Percentiles rank a stretch among this genome's conserved stretches.
phyloP scores from a whole-genome alignment of 192 early-diverging fungal species.

The Coemansia guatemalensis region DNA sequence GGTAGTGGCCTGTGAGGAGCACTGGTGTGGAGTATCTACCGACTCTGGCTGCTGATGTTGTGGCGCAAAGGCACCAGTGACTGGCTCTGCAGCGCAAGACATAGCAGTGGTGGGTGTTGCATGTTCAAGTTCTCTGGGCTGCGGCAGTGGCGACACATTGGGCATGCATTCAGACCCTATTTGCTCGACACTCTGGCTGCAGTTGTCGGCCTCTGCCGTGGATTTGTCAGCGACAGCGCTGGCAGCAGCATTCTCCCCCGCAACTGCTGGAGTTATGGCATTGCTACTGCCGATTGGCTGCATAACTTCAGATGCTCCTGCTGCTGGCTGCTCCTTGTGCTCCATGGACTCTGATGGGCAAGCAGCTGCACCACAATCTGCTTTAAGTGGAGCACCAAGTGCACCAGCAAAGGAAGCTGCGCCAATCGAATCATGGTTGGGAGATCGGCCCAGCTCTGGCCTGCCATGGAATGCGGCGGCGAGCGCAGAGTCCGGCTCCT shows the following conservation, averaged over 20 bases:
- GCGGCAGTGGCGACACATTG: neutral
- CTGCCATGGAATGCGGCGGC: neutral
- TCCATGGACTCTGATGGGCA: neutral
- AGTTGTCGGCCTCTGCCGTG: neutral
- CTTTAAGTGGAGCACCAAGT: neutral
- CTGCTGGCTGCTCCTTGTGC: neutral
- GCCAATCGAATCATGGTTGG: neutral
- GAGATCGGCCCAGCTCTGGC: conserved; percentile 2
- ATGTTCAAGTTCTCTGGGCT: neutral
- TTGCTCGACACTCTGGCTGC: neutral
- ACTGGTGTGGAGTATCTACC: neutral
- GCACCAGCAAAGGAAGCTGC: neutral
- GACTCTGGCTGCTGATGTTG: neutral
- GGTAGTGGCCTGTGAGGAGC: conserved; percentile 1
- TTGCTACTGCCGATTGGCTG: neutral
- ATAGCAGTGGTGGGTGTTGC: neutral
- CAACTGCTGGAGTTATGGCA: neutral
- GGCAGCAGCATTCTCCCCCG: neutral
- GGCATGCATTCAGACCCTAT: neutral
- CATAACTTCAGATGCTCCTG: neutral
- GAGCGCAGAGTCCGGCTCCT: neutral
- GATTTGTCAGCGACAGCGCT: neutral
- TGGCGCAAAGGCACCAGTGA: neutral
- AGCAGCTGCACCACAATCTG: neutral
- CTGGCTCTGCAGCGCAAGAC: neutral